Base-by-base conservation (phyloP, 2,329 filamentous ascomycete species). In the Cladosporium sp. region DNA sequence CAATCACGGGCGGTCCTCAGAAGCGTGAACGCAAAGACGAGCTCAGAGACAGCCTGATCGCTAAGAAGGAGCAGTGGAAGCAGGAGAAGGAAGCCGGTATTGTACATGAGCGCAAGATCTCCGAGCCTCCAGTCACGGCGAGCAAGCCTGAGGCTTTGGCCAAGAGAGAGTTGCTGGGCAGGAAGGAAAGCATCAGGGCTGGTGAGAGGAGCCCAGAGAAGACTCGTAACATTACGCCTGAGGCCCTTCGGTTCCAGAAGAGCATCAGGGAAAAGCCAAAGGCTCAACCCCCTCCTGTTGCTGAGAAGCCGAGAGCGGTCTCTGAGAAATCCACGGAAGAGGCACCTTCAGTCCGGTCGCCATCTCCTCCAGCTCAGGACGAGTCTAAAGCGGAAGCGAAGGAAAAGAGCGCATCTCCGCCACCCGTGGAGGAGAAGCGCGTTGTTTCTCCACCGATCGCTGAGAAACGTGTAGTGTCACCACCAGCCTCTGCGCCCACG, bases 1-100 rank as follows among this genome's bases (percentile, higher is more conserved):
- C 82, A 54, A 56, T 78, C 7, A 96, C 91, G 7, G 89, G 86
- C 39, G 93, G 93, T 0, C 92, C 93, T 0, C 85, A 92, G 66
- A 95, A 89, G 68, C 81, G 82, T 0, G 84, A 87, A 58, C 83
- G 82, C 43, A 84, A 83, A 53, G 93, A 99, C 65, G 92, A 97
- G 60, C 86, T 99, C 61, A 96, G 89, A 70, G 90, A 97, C 42
- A 83, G 78, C 57, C 70, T 85, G 53, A 61, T 84, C 30, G 76
- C 74, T 54, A 78, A 80, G 61, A 84, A 83, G 62, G 75, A 82
- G 48, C 77, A 76, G 7, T 84, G 84, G 70, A 76, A 73, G 49
- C 62, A 63, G 43, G 64, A 62, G 7, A 66, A 65, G 43, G 61
- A 64, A 38, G 62, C 64, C 18, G 72, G 71, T 3, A 65, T 69